Evolutionary conservation across 2,329 filamentous ascomycete genomes (phyloP).

Genomic region (Penicillium sp.): DNA sequence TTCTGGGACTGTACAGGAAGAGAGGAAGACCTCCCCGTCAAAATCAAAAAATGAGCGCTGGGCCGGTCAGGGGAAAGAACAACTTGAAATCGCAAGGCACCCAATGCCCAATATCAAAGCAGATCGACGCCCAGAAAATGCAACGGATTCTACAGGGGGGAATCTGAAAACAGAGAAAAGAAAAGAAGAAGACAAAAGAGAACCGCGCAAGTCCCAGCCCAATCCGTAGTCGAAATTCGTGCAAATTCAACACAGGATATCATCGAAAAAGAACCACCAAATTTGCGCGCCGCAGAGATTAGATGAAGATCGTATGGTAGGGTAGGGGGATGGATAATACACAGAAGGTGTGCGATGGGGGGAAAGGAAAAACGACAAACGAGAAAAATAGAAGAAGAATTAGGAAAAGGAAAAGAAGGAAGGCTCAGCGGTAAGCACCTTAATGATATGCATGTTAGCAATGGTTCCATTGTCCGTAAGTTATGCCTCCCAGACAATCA

Average conservation of each 20-base stretch:
- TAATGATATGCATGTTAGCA: background rate
- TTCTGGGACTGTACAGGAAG: background rate
- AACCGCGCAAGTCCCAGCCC: background rate
- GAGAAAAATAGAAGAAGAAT: constrained; percentile 13
- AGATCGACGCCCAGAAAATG: constrained; percentile 22
- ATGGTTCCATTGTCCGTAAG: background rate
- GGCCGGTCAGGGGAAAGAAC: background rate
- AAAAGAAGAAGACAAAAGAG: background rate
- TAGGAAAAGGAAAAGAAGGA: background rate
- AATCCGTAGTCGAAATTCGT: background rate
- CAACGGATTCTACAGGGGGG: constrained; percentile 12
- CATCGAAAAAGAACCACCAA: background rate
- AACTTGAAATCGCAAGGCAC: background rate
- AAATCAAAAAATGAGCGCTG: background rate
- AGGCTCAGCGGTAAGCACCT: constrained; percentile 26
- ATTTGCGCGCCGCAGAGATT: constrained; percentile 6
- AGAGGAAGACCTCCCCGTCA: background rate
- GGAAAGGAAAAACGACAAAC: constrained; percentile 1
- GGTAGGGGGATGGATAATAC: background rate
- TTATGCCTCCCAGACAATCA: background rate
- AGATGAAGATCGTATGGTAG: background rate
- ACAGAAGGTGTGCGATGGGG: background rate
- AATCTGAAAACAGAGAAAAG: background rate
- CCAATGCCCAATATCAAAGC: constrained; percentile 1
- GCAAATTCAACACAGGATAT: constrained; percentile 1